phyloP scores from a whole-genome alignment of 441 rosid species.

The Corymbia citriodora region DNA sequence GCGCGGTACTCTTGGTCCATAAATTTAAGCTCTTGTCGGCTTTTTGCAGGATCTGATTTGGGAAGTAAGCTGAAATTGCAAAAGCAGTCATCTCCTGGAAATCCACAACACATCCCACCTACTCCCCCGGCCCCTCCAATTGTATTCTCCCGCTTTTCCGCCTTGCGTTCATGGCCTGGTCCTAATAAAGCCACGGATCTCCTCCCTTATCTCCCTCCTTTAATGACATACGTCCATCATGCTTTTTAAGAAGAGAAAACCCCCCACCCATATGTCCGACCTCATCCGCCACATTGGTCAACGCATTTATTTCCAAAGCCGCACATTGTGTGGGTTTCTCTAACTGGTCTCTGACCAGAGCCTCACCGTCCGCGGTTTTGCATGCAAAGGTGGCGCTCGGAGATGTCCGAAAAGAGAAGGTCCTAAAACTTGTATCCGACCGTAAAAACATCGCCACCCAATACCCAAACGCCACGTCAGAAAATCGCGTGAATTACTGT shows the following conservation, averaged over 20 bases:
- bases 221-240: background rate
- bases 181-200: background rate
- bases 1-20: background rate
- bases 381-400: background rate
- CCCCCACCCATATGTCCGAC: background rate
- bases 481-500: background rate
- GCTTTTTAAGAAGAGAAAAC: background rate
- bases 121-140: background rate
- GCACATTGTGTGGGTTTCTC: background rate
- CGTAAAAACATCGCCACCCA: background rate
- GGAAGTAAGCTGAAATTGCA: background rate
- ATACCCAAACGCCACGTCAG: background rate
- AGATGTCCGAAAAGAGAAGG: background rate
- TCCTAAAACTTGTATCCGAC: accelerated
- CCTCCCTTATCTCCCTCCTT: background rate
- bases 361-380: background rate
- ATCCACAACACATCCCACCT: background rate
- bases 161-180: background rate
- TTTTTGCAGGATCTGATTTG: background rate
- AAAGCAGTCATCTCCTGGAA: background rate
- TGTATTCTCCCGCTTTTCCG: background rate
- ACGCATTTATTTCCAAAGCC: background rate
- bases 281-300: background rate
- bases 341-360: background rate
- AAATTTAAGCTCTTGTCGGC: background rate